Base-by-base conservation (phyloP, 352 stramenopile genomes). In the Pythium rhizo-oryzae region DNA sequence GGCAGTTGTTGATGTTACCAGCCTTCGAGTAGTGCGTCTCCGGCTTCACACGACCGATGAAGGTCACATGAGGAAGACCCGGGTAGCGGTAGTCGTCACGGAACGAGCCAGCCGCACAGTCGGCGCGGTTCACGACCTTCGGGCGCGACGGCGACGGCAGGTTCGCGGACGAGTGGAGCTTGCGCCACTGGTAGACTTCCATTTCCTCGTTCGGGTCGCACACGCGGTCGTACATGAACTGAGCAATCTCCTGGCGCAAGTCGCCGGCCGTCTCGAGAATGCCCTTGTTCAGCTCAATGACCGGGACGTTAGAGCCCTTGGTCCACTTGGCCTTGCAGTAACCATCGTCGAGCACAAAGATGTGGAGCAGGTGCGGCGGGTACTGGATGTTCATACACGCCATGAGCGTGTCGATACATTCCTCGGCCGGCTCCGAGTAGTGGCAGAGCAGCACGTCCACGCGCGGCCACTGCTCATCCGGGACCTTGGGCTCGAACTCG, bases 201-300 rank as follows among this genome's bases (percentile, higher is more conserved):
- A 91, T 89, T 4, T 93, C 85, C 41, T 93, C 85, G 70, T 91
- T 93, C 33, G 84, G 84, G 69, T 93, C 85, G 51, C 85, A 92
- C 55, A 93, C 83, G 12, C 85, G 85, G 69, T 93, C 85, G 63
- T 90, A 93, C 85, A 93, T 93, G 75, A 90, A 93, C 74, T 93
- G 85, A 16, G 85, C 85, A 15, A 93, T 80, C 69, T 93, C 85
- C 52, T 93, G 85, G 52, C 85, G 85, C 4, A 93, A 65, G 52
- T 94, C 87, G 51, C 87, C 87, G 43, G 87, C 84, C 43, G 79
- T 91, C 72, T 96, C 87, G 41, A 92, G 73, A 43, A 93, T 83
- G 23, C 79, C 53, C 59, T 74, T 81, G 72, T 75, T 78, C 15
- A 74, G 55, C 62, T 78, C 69, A 41, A 82, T 80, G 55, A 75